A percentile compares a stretch with the other conserved stretches of the same genome.
Conservation (phyloP, 208 protist genomes). For the Leishmania martiniquensis region DNA sequence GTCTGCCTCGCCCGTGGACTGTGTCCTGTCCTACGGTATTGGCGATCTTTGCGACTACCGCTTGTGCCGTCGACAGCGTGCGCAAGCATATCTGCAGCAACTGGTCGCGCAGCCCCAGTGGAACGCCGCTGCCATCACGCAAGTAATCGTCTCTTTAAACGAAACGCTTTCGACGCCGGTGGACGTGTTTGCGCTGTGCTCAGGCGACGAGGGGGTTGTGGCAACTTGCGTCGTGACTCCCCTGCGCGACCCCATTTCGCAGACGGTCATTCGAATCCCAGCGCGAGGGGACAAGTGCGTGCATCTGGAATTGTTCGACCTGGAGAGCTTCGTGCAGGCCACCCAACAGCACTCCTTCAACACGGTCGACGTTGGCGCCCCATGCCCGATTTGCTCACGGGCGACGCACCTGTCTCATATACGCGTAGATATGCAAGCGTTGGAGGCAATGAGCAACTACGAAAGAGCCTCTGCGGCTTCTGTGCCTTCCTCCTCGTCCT, state of each 20-base stretch:
- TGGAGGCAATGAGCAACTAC: constrained; percentile 38
- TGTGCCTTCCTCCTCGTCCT: neutral
- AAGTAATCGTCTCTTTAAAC: constrained; percentile 29
- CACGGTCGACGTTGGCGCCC: constrained; percentile 29
- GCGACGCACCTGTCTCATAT: constrained; percentile 37
- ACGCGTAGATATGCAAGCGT: constrained; percentile 48
- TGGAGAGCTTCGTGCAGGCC: constrained; percentile 62
- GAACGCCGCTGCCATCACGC: constrained; percentile 28
- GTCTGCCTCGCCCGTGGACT: constrained; percentile 21
- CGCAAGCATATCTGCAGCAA: constrained; percentile 40
- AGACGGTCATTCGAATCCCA: constrained; percentile 50
- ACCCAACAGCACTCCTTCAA: constrained; percentile 36
- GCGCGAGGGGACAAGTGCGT: constrained; percentile 55
- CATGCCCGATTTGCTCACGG: constrained; percentile 60
- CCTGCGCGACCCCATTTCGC: constrained; percentile 72
- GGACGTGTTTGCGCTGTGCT: constrained; percentile 23
- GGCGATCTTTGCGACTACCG: constrained; percentile 57
- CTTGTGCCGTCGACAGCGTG: constrained; percentile 28
- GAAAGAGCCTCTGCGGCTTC: neutral
- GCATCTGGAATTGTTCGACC: constrained; percentile 83
- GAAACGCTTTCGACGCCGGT: constrained; percentile 18
- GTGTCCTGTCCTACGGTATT: constrained; percentile 45
- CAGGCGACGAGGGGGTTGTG: constrained; percentile 30
- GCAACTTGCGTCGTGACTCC: constrained; percentile 43
- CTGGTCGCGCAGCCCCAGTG: constrained; percentile 34